Conservation (phyloP, 2,329 filamentous ascomycete species). For the Dothidotthia symphoricarpi region DNA sequence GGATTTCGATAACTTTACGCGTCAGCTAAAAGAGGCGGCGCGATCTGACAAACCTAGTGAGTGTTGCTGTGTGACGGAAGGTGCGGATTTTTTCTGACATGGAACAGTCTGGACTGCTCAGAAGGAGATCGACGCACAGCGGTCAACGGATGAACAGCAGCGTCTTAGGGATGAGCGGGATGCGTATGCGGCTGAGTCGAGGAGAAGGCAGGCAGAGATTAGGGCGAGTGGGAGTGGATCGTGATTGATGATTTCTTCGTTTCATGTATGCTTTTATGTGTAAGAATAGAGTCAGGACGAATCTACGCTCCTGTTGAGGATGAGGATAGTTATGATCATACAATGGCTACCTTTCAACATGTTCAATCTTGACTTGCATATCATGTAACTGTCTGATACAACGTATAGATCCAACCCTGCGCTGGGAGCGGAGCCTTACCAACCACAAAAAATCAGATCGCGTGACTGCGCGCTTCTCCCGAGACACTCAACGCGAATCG, state of each 20-base stretch:
- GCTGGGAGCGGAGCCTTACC: too few relatives aligned
- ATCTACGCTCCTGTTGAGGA: constrained; percentile 13
- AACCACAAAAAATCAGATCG: too few relatives aligned
- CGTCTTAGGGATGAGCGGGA: constrained; percentile 33
- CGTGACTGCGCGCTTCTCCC: constrained; percentile 28
- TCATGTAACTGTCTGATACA: too few relatives aligned
- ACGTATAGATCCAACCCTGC: too few relatives aligned
- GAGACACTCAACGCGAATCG: constrained; percentile 16
- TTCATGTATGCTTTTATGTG: constrained; percentile 16
- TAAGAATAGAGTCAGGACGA: constrained; percentile 11
- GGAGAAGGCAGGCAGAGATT: constrained; percentile 37
- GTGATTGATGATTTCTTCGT: constrained; percentile 5
- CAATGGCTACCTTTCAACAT: too few relatives aligned
- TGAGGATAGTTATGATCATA: not conserved
- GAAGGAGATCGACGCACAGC: constrained; percentile 35
- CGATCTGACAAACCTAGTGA: constrained; percentile 89
- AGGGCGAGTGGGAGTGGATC: constrained; percentile 16
- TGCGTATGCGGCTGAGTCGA: constrained; percentile 30
- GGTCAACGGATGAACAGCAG: constrained; percentile 27
- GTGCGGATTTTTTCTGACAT: constrained; percentile 8
- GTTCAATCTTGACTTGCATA: too few relatives aligned
- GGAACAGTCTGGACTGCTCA: constrained; percentile 36
- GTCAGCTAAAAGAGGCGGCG: constrained; percentile 78
- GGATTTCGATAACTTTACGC: constrained; percentile 88
- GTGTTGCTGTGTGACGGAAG: constrained; percentile 25